Evolutionary conservation across 2,329 filamentous ascomycete genomes (phyloP), one percentile per base, ranked within the genome.

Genomic region (Stemphylium vesicarium): DNA sequence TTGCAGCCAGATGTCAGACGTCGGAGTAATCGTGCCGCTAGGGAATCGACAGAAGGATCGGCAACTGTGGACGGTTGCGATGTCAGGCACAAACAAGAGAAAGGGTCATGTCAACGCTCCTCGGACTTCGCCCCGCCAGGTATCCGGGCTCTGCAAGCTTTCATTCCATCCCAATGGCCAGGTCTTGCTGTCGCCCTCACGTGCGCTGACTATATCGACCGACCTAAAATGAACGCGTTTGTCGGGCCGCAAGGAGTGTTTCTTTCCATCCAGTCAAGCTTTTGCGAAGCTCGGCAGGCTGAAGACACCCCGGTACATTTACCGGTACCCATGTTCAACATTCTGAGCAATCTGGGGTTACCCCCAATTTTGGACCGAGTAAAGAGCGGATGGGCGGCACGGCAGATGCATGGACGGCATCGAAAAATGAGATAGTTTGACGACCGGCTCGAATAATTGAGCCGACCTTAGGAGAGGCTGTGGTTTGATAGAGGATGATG

Each of bases 371-470:
- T 20, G 5, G 50, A 24, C 39, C 38, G 31, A 38, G 44, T 33
- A 13, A 36, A 35, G 9, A 32, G 22, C 32, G 47, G 40, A 29
- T 48, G 43, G 35, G 15, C 13, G 35, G 36, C 29, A 38, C 52
- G 52, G 56, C 56, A 56, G 24, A 40, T 56, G 39, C 31, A 49
- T 18, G 11, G 2, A n/a, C 2, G 3, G 10, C 15, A 38, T 26
- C 26, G 31, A 31, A 24, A 24, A 2, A 24, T 22, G 22, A 4
- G 22, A 7, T 2, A 26, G 18, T 4, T 8, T 4, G 24, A 24
- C 22, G 22, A 24, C 22, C 7, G 6, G 22, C 7, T 8, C 22
- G 22, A 24, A 8, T 8, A 24, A 24, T 7, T 24, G 7, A 24
- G 22, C 22, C 22, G 22, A 24, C 7, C 4, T 24, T 8, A 20